These are phyloP conservation scores for Silene vulgaris DNA, from an alignment of 179 eudicot species.

Conservation along the genomic window DNA sequence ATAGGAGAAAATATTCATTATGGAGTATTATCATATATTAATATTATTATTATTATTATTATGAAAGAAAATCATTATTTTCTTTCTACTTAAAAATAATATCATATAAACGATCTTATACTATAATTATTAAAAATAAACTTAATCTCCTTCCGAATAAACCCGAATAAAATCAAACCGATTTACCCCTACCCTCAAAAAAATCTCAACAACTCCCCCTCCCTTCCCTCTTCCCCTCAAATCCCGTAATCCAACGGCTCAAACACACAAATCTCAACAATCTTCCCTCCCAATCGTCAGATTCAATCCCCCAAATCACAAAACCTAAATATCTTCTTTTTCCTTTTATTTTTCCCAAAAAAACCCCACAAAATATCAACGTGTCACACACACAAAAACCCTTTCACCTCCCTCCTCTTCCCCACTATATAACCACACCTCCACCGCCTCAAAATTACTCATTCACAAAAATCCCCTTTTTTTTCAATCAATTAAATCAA, in stretches of 20 bases:
- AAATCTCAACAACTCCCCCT: constrained; percentile 7
- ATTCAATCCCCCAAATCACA: neutral
- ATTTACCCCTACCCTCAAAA: neutral
- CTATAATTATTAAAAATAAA: no score
- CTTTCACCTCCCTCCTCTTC: neutral
- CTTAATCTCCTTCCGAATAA: neutral
- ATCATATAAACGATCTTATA: no score
- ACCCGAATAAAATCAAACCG: neutral
- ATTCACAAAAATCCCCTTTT: neutral
- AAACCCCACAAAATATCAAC: constrained; percentile 20
- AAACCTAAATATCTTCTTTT: neutral
- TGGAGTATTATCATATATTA: no score
- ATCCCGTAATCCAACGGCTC: neutral
- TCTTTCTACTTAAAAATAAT: no score
- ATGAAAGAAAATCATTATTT: no score
- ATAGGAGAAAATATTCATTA: no score
- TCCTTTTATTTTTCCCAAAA: neutral
- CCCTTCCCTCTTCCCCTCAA: no score
- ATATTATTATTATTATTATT: no score
- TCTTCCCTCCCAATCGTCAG: neutral
- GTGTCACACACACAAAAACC: constrained; percentile 20
- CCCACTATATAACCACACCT: neutral
- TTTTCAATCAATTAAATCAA: neutral
- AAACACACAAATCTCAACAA: neutral
- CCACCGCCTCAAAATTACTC: constrained; percentile 8